These are phyloP conservation scores for Monosporozyma unispora DNA, from an alignment of 805 yeast genomes.

Conservation along the genomic window DNA sequence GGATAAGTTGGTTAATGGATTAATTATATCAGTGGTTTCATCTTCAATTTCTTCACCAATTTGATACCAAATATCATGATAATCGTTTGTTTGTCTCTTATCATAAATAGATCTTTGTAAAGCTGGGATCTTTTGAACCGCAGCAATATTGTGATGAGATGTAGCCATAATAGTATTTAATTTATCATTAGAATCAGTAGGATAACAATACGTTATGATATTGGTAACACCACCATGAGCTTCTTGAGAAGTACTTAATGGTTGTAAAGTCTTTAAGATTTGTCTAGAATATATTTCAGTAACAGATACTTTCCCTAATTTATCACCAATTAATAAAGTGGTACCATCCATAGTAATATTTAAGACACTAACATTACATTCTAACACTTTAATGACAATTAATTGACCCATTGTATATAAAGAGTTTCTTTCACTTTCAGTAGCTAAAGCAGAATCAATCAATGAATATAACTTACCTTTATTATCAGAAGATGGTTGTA, in stretches of 20 bases:
- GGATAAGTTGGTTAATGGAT: slow-evolving; percentile 33
- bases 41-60: slow-evolving; percentile 13
- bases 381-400: slow-evolving; percentile 16
- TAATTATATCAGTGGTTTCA: slow-evolving; percentile 10
- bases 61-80: slow-evolving; percentile 38
- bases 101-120: slow-evolving; percentile 53
- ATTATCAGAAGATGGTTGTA: slow-evolving; percentile 37
- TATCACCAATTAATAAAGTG: slow-evolving; percentile 61
- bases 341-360: slow-evolving; percentile 69
- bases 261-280: slow-evolving; percentile 44
- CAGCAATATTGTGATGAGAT: neutral
- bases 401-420: slow-evolving; percentile 23
- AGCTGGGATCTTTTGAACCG: slow-evolving; percentile 37
- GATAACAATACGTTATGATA: slow-evolving; percentile 7
- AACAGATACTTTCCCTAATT: slow-evolving; percentile 54
- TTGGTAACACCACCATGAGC: slow-evolving; percentile 23
- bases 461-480: slow-evolving; percentile 36
- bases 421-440: slow-evolving; percentile 13
- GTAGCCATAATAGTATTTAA: neutral
- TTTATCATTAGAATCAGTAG: neutral
- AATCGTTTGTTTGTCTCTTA: slow-evolving; percentile 20
- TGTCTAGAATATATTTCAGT: slow-evolving; percentile 67
- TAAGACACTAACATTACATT: slow-evolving; percentile 41
- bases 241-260: slow-evolving; percentile 21
- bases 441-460: slow-evolving; percentile 37